Evolutionary conservation across 352 stramenopile species (phyloP), one percentile per base, ranked within the genome.

Genomic region (Globisporangium spiculum): DNA sequence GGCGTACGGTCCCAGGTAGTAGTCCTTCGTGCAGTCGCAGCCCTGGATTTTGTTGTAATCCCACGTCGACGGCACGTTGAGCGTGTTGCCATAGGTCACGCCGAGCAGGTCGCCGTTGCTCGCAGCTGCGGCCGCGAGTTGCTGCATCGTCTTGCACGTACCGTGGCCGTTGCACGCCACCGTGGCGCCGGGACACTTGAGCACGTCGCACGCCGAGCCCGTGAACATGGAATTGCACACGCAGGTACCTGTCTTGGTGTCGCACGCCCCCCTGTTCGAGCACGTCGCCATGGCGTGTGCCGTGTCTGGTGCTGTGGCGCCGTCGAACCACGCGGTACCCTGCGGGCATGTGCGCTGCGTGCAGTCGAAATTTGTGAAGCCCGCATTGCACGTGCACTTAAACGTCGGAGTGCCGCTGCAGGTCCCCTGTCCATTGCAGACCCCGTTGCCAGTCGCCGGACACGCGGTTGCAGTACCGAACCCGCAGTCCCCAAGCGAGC

Each of bases 41-140:
- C 88, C 89, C 64, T 97, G 91, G 57, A 90, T 90, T 56, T 93
- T 87, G 61, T 85, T 78, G 55, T 76, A 79, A 68, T 98, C 93
- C 93, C 93, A 98, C 10, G 83, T 90, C 1, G 75, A 57, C 2
- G 73, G 58, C 0, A 68, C 79, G 67, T 91, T 91, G 55, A 84
- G 62, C 22, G 80, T 90, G n/a, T 76, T 69, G 6, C 82, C 84
- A 63, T 94, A 92, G n/a, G 80, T 86, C 46, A 87, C 59, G 3
- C 86, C 80, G 10, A 84, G 66, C 2, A 75, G 58, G 54, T 84
- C 77, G 36, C 81, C 84, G 27, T 86, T 74, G 3, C 59, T 41
- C 24, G 73, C 72, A 0, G 85, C 72, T 16, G 74, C 71, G 1
- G 64, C 27, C 4, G 88, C 83, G 50, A 94, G 75, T 65, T 91